phyloP scores from a whole-genome alignment of 1,139 yeast species.

The Scheffersomyces parashehatae region DNA sequence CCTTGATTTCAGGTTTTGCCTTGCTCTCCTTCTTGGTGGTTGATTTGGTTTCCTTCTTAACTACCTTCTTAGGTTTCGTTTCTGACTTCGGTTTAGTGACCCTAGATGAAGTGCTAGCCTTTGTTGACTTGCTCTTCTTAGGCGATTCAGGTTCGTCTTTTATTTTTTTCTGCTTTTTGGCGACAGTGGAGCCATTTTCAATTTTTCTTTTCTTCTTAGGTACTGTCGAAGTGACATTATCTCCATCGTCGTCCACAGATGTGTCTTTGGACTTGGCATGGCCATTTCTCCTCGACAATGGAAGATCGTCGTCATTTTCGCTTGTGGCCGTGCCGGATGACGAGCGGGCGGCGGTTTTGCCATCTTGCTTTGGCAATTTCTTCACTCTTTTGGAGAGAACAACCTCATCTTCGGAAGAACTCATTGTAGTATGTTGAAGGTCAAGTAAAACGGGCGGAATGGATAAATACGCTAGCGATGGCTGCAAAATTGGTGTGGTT shows the following conservation, averaged over 20 bases:
- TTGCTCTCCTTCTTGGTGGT: conserved; percentile 1
- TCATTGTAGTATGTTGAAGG: neutral
- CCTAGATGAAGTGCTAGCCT: neutral
- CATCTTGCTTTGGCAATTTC: conserved; percentile 2
- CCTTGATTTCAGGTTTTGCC: conserved; percentile 6
- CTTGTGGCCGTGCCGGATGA: neutral
- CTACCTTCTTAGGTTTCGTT: conserved; percentile 2
- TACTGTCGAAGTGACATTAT: conserved; percentile 2
- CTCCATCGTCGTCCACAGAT: conserved; percentile 1
- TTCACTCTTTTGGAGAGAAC: conserved; percentile 6
- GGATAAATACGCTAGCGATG: no score
- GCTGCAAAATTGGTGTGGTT: no score
- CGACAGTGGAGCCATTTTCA: conserved; percentile 2
- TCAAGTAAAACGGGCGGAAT: no score
- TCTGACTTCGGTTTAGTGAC: conserved; percentile 3
- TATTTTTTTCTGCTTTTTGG: conserved; percentile 2
- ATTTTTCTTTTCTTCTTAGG: conserved; percentile 3
- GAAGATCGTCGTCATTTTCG: conserved; percentile 1
- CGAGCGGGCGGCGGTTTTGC: conserved; percentile 1
- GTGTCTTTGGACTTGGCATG: conserved; percentile 2
- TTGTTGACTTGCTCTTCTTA: neutral
- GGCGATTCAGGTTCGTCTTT: conserved; percentile 1
- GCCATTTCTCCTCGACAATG: neutral
- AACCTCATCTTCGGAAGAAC: conserved; percentile 5
- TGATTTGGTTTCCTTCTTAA: conserved; percentile 5